Evolutionary conservation across 345 rosid genomes (phyloP), one percentile per base, ranked within the genome.

Genomic region (Luvunga scandens): DNA sequence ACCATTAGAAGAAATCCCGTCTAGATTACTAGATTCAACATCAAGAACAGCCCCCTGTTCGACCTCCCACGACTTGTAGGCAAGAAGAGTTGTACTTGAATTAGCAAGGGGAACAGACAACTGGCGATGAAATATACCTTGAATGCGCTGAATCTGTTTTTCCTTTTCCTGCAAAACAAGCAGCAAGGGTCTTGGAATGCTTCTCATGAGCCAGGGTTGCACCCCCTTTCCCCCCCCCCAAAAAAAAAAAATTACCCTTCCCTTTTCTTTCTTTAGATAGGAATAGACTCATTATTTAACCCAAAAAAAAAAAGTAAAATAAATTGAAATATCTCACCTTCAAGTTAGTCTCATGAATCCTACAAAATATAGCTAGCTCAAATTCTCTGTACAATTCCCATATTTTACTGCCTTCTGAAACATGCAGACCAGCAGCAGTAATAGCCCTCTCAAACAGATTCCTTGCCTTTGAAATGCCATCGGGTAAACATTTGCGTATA

Each of bases 391-490:
- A 95, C 24, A 84, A 87, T 81, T 89, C 95, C 99, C 98, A 95
- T 86, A 95, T 89, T 79, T 84, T 85, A 82, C 81, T 85, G 80
- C 99, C 99, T 82, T 92, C 88, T 72, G 89, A 77, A 81, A 89
- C 85, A 82, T 92, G 98, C 82, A 91, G 82, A 19, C 96, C 99
- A 82, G 90, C 90, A 75, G 97, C 95, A 60, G 94, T 92, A 67
- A 92, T 80, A 77, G 99, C 97, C 90, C 93, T n/a, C 84, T 96
- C 99, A 81, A 94, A 94, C 55, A 94, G 86, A 83, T 81, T 86
- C 82, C 98, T 90, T 80, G 92, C 91, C 83, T 87, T 96, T 1
- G 89, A 86, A 78, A 91, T 83, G 39, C 97, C 98, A 75, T 81
- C 88, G 77, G 87, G 78, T 63, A 90, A 84, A 81, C 78, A 86